Conservation (phyloP, 2,329 filamentous ascomycete genomes). For the Sporothrix phasma region DNA sequence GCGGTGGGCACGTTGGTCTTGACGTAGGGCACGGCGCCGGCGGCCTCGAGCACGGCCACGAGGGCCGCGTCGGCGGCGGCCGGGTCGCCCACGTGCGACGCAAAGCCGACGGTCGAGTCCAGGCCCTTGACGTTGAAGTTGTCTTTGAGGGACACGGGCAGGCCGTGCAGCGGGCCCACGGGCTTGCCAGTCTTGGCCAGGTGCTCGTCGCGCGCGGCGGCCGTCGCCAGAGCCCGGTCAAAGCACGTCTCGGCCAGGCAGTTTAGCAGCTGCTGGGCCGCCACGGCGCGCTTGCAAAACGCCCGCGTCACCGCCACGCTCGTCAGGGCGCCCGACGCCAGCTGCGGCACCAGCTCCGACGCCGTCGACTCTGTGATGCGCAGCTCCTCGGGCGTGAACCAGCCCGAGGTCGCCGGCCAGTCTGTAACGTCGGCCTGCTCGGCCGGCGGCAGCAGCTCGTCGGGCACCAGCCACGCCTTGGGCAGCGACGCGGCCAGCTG, state of each 20-base stretch:
- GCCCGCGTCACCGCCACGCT: conserved; percentile 29
- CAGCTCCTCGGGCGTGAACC: conserved; percentile 41
- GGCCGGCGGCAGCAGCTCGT: conserved; percentile 41
- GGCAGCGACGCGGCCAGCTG: conserved; percentile 42
- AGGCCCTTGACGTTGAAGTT: conserved; percentile 54
- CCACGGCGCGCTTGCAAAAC: conserved; percentile 31
- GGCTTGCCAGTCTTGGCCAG: conserved; percentile 36
- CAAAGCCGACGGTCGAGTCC: conserved; percentile 55
- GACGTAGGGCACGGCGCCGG: conserved; percentile 46
- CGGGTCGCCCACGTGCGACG: conserved; percentile 49
- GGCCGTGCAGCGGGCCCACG: conserved; percentile 54
- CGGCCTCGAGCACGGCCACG: conserved; percentile 32
- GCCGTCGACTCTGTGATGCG: conserved; percentile 29
- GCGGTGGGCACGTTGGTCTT: conserved; percentile 50
- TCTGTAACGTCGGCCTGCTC: conserved; percentile 45
- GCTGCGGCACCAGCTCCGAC: conserved; percentile 26
- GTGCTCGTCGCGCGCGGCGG: conserved; percentile 40
- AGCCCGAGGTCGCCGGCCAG: conserved; percentile 48
- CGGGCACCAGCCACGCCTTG: conserved; percentile 46
- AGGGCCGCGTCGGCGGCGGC: conserved; percentile 34
- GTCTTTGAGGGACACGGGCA: conserved; percentile 60
- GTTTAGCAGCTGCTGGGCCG: conserved; percentile 35
- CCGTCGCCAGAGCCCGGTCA: conserved; percentile 39
- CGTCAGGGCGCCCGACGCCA: conserved; percentile 30
- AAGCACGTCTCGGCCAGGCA: conserved; percentile 46